Conservation (phyloP, 2,329 filamentous ascomycete genomes). For the Claviceps sp. region DNA sequence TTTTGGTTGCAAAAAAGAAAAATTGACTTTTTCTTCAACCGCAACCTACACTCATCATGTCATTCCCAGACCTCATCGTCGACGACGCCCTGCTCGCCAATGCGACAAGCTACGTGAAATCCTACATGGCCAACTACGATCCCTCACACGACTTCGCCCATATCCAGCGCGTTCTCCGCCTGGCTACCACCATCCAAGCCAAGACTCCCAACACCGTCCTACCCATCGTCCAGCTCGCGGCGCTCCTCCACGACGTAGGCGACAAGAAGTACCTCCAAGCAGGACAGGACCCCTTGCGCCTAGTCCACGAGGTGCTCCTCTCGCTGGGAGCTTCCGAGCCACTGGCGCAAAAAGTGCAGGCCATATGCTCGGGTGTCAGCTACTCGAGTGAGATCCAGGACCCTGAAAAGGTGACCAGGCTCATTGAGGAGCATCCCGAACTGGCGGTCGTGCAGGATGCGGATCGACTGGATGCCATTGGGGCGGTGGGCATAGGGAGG, state of each 20-base stretch:
- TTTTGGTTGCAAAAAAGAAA: too few relatives aligned
- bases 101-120: constrained; percentile 49
- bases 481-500: constrained; percentile 70
- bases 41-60: neutral
- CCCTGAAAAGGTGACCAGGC: constrained; percentile 40
- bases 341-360: constrained; percentile 55
- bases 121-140: constrained; percentile 69
- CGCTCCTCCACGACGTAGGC: constrained; percentile 76
- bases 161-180: constrained; percentile 64
- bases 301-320: constrained; percentile 41
- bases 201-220: constrained; percentile 27
- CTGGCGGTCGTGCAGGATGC: constrained; percentile 77
- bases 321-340: constrained; percentile 39
- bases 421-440: constrained; percentile 50
- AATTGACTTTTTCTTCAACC: neutral
- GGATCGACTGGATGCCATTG: constrained; percentile 82
- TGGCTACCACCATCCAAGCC: constrained; percentile 52
- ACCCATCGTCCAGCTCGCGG: constrained; percentile 51
- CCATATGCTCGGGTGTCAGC: constrained; percentile 62
- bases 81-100: constrained; percentile 35
- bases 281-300: constrained; percentile 41
- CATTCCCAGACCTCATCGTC: constrained; percentile 11
- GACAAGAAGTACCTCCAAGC: constrained; percentile 66
- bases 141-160: constrained; percentile 81
- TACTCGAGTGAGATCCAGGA: constrained; percentile 62